phyloP scores from a whole-genome alignment of 192 early-diverging fungal genomes.

The Fimicolochytrium jonesii region DNA sequence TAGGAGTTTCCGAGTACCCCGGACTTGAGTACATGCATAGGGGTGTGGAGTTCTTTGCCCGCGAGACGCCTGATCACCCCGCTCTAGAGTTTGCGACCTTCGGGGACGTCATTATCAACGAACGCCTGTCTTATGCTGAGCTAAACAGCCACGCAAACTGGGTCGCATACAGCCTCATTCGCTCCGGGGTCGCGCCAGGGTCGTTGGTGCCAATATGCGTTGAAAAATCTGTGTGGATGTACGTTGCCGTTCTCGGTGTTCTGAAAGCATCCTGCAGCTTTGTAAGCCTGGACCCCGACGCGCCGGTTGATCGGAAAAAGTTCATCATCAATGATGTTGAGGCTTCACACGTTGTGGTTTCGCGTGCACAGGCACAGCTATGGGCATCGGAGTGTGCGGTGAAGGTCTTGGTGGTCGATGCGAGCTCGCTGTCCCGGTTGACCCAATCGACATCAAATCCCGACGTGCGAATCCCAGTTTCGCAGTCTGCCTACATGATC shows the following conservation, averaged over 20 bases:
- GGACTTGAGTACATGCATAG: neutral
- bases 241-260: constrained; percentile 14
- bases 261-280: constrained; percentile 34
- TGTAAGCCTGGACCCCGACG: constrained; percentile 24
- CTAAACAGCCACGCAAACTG: constrained; percentile 6
- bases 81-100: constrained; percentile 6
- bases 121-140: neutral
- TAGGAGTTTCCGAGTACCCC: too few relatives aligned
- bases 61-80: neutral
- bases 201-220: constrained; percentile 2
- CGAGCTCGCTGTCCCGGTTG: neutral
- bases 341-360: neutral
- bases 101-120: neutral
- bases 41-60: neutral
- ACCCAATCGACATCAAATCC: neutral
- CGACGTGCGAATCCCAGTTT: neutral
- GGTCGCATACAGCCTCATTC: neutral
- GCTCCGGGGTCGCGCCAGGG: neutral
- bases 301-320: constrained; percentile 21
- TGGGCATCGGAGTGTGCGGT: neutral
- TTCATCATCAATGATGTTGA: constrained; percentile 1
- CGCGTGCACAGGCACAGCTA: neutral
- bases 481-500: constrained; percentile 20
- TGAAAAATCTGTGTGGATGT: constrained; percentile 3
- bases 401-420: neutral